Conservation (phyloP, 768 basidiomycete genomes). For the Inosperma sp. region DNA sequence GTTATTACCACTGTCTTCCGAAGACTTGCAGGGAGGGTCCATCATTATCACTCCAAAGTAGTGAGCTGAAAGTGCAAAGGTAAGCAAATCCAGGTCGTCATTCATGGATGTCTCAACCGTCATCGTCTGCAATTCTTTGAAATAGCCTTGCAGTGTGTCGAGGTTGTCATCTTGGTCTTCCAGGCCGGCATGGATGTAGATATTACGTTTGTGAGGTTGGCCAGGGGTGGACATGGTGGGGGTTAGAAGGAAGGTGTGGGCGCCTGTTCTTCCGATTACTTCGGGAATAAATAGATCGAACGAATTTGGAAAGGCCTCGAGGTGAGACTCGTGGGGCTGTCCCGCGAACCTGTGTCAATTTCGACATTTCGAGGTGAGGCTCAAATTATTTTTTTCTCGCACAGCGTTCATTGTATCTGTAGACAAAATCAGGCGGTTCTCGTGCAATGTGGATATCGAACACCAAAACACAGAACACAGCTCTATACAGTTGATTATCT, state of each 20-base stretch:
- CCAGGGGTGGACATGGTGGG: constrained; percentile 11
- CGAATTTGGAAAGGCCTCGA: constrained; percentile 14
- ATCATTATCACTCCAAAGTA: constrained; percentile 42
- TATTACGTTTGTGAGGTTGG: neutral
- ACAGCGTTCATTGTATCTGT: no score
- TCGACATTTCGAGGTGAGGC: no score
- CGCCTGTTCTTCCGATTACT: constrained; percentile 17
- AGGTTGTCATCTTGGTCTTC: constrained; percentile 36
- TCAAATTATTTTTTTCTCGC: no score
- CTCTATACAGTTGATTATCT: no score
- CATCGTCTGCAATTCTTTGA: constrained; percentile 38
- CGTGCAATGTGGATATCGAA: no score
- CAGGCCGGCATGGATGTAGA: constrained; percentile 26
- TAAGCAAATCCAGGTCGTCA: constrained; percentile 36
- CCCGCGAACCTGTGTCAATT: no score
- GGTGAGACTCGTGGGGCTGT: no score
- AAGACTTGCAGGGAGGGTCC: neutral
- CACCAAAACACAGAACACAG: no score
- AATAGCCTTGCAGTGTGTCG: constrained; percentile 32
- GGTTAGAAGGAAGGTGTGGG: constrained; percentile 16
- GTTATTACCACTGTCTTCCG: no score
- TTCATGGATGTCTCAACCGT: constrained; percentile 37
- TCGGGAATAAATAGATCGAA: constrained; percentile 16
- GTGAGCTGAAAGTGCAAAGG: constrained; percentile 34
- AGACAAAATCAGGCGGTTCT: no score